Evolutionary conservation across 2,329 filamentous ascomycete genomes (phyloP), one percentile per base, ranked within the genome.

Genomic region (Aurifilum marmelostoma): DNA sequence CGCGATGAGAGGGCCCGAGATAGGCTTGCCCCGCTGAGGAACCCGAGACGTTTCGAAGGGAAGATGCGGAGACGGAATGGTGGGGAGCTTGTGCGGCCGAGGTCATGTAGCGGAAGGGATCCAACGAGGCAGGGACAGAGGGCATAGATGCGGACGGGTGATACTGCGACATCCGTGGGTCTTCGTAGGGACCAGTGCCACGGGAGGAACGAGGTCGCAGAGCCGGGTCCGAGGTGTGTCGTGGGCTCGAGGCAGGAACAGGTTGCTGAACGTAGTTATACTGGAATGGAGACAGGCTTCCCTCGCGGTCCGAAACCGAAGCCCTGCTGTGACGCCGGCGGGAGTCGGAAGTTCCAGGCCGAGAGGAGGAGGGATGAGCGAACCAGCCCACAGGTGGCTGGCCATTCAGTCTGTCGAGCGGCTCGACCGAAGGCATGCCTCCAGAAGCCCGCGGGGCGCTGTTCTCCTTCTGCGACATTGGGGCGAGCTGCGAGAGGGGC

Each of bases 21-120:
- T 71, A 67, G 16, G 39, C 27, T 18, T 59, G 29, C 3, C 56
- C 56, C 29, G 37, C 29, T 37, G 60, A 75, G 43, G 78, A 74
- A n/a, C 79, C 80, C 21, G 79, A 78, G 21, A 76, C 74, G 63
- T 80, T 78, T 65, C 81, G 79, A 72, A 80, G 79, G 60, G 79
- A 76, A 62, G 75, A 76, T 61, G 76, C 73, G 72, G 78, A 76
- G 65, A 75, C 76, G 65, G 76, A 71, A 39, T 77, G 74, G 65
- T 79, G 76, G 18, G 81, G 73, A 66, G 76, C 76, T 41, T 80
- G 81, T 47, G 83, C 75, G 16, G 82, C 83, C 29, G 77, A 79
- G 4, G 82, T 84, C 77, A 87, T 84, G 74, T 83, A 88, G 71
- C 82, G 81, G 69, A 88, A 88, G 5, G 86, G 85, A 69, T 88